phyloP scores from a whole-genome alignment of 2,329 filamentous ascomycete genomes.

The Arthrinium phaeospermum region DNA sequence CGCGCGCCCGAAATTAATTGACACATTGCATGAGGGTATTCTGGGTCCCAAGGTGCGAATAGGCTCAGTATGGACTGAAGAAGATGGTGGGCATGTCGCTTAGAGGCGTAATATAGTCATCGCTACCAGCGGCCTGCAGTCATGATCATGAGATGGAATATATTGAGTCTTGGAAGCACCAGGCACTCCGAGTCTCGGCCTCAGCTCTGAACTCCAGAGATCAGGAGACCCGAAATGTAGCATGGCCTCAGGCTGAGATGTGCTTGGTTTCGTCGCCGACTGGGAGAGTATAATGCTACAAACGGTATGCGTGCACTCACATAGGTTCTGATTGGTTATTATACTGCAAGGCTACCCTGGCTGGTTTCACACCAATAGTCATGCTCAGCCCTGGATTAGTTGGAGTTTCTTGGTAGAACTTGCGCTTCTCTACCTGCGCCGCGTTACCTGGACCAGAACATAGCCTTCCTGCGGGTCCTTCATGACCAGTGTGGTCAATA shows the following conservation, averaged over 20 bases:
- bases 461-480: background rate
- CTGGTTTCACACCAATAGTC: too few species aligned
- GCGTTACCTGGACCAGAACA: background rate
- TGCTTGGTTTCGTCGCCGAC: background rate
- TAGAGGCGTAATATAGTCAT: background rate
- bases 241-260: background rate
- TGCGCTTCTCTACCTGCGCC: too few species aligned
- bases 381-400: too few species aligned
- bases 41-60: background rate
- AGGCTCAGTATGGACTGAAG: background rate
- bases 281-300: background rate
- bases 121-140: background rate
- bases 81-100: background rate
- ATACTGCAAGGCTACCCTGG: background rate
- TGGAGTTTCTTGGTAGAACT: too few species aligned
- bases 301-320: background rate
- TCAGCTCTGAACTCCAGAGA: too few species aligned
- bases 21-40: background rate
- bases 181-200: background rate
- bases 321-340: too few species aligned
- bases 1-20: constrained; percentile 7
- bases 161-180: background rate
- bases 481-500: background rate
- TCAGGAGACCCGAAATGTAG: too few species aligned
- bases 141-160: background rate